A percentile compares a stretch with the other conserved stretches of the same genome.
Evolutionary conservation across 352 stramenopile genomes (phyloP).

Genomic region (Phytophthora boehmeriae): DNA sequence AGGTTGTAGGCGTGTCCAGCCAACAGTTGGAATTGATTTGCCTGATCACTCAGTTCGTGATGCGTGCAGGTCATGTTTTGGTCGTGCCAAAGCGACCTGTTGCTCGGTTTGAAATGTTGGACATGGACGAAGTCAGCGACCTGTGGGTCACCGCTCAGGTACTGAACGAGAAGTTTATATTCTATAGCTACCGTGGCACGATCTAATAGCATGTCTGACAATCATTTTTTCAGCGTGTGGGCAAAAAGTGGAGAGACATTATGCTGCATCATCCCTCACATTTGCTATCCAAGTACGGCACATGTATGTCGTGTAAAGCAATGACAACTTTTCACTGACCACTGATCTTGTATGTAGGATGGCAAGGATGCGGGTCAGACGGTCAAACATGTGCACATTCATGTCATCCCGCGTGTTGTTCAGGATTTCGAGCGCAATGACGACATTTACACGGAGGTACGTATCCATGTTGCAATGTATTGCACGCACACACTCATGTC

Average conservation of each 20-base stretch:
- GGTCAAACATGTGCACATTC: slow-evolving; percentile 94
- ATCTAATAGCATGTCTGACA: not conserved
- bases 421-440: slow-evolving; percentile 92
- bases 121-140: slow-evolving; percentile 87
- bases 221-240: slow-evolving; percentile 54
- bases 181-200: not conserved
- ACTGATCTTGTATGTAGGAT: slow-evolving; percentile 52
- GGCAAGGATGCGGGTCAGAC: slow-evolving; percentile 89
- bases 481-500: not conserved
- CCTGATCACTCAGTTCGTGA: not conserved
- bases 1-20: slow-evolving; percentile 32
- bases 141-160: slow-evolving; percentile 89
- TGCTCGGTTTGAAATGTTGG: slow-evolving; percentile 74
- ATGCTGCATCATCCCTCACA: slow-evolving; percentile 83
- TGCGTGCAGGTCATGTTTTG: slow-evolving; percentile 85
- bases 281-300: slow-evolving; percentile 86
- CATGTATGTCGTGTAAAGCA: too few species aligned
- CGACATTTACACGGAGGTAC: slow-evolving; percentile 91
- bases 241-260: slow-evolving; percentile 76
- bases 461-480: not conserved
- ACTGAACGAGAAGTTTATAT: not conserved
- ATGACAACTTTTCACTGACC: not conserved
- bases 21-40: not conserved
- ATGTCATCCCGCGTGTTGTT: slow-evolving; percentile 84
- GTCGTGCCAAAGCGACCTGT: slow-evolving; percentile 85